These are phyloP conservation scores for Rhizomucor miehei DNA, from an alignment of 371 early-diverging fungal species.

Conservation along the genomic window DNA sequence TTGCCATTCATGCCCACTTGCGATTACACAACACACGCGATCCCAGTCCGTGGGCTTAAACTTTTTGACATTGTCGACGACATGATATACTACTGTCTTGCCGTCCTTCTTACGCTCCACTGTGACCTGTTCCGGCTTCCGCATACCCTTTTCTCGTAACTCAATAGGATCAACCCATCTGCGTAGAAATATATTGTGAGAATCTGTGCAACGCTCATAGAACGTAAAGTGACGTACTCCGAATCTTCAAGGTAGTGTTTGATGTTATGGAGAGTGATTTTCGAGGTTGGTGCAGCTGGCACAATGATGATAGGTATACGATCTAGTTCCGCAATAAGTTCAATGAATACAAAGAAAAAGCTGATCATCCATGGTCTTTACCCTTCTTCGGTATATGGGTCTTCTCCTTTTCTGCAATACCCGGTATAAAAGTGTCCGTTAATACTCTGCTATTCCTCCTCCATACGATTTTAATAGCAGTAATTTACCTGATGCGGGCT, in stretches of 20 bases:
- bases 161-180: slow-evolving; percentile 68
- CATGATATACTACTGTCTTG: slow-evolving; percentile 55
- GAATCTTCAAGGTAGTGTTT: slow-evolving; percentile 75
- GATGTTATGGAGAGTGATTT: slow-evolving; percentile 83
- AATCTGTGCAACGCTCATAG: neutral
- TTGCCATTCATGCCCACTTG: slow-evolving; percentile 90
- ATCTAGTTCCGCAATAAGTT: slow-evolving; percentile 19
- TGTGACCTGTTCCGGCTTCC: slow-evolving; percentile 60
- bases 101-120: slow-evolving; percentile 55
- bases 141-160: slow-evolving; percentile 58
- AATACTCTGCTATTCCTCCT: too few relatives aligned
- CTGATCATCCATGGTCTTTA: too few relatives aligned
- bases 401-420: neutral
- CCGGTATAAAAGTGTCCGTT: neutral
- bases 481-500: neutral
- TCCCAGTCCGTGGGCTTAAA: slow-evolving; percentile 79
- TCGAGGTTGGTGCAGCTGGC: slow-evolving; percentile 80
- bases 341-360: too few relatives aligned
- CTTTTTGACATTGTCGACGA: slow-evolving; percentile 68
- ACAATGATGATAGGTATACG: slow-evolving; percentile 85
- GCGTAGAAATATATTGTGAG: neutral
- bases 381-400: neutral
- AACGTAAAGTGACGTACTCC: slow-evolving; percentile 38
- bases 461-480: too few relatives aligned
- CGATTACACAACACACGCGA: slow-evolving; percentile 86